A percentile compares a stretch with the other conserved stretches of the same genome.
Evolutionary conservation across 2,329 filamentous ascomycete species (phyloP).

Genomic region (Sporothrix dimorphospora): DNA sequence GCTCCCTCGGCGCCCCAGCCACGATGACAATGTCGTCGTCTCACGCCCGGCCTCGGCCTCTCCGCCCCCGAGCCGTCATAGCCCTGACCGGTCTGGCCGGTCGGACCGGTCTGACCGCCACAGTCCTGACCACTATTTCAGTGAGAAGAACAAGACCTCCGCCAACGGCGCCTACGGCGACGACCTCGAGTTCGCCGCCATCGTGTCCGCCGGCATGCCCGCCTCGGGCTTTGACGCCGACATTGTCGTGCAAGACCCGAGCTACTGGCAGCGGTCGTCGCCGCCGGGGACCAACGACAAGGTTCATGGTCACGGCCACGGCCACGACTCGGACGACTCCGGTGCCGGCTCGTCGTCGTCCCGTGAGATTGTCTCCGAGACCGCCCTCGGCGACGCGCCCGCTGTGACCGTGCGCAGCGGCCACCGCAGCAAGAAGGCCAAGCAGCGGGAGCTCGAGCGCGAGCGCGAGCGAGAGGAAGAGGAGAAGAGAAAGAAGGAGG

Average conservation of each 20-base stretch:
- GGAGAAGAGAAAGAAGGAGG: conserved; percentile 22
- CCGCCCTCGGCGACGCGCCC: conserved; percentile 31
- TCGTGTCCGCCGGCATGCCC: conserved; percentile 67
- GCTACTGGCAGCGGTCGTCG: conserved; percentile 65
- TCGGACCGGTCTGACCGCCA: conserved; percentile 38
- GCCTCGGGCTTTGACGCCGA: conserved; percentile 72
- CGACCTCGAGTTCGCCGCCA: conserved; percentile 71
- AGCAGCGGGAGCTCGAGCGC: conserved; percentile 21
- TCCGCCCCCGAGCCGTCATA: conserved; percentile 58
- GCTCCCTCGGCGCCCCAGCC: conserved; percentile 25
- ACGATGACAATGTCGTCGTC: neutral
- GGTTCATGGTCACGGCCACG: conserved; percentile 43
- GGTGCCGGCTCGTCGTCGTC: conserved; percentile 18
- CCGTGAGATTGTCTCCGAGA: conserved; percentile 32
- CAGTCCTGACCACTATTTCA: conserved; percentile 33
- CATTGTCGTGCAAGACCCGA: conserved; percentile 68
- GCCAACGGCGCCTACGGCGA: conserved; percentile 45
- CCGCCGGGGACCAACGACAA: too few species aligned
- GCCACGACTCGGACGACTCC: conserved; percentile 43
- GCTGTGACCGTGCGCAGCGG: conserved; percentile 20
- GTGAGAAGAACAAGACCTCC: neutral
- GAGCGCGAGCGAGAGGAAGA: neutral
- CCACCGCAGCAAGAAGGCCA: conserved; percentile 28
- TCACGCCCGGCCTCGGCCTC: conserved; percentile 50
- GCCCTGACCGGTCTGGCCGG: conserved; percentile 26